phyloP scores from a whole-genome alignment of 2,329 filamentous ascomycete genomes.

The Colletotrichum liaoningense region DNA sequence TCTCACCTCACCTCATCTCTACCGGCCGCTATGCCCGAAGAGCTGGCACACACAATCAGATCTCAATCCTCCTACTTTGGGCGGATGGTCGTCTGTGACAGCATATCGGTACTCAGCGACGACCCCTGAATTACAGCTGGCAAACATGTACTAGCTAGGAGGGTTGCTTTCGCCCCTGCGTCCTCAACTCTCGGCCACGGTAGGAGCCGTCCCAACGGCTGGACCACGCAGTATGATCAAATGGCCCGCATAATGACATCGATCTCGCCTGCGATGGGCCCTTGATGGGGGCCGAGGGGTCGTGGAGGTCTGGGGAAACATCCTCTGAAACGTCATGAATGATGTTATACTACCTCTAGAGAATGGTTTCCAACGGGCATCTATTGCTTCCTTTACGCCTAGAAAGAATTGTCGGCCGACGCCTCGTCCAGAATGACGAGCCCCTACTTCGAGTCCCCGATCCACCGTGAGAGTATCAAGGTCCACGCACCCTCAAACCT shows the following conservation, averaged over 20 bases:
- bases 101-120: slow-evolving; percentile 13
- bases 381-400: background rate
- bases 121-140: slow-evolving; percentile 6
- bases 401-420: background rate
- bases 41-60: slow-evolving; percentile 7
- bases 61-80: background rate
- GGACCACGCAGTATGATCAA: slow-evolving; percentile 3
- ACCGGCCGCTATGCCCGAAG: slow-evolving; percentile 21
- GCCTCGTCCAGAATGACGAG: background rate
- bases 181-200: slow-evolving; percentile 9
- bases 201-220: slow-evolving; percentile 7
- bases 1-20: slow-evolving; percentile 24
- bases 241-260: slow-evolving; percentile 25
- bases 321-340: slow-evolving; percentile 27
- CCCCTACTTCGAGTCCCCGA: background rate
- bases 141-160: background rate
- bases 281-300: background rate
- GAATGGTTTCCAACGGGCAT: background rate
- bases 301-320: slow-evolving; percentile 8
- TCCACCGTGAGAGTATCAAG: background rate
- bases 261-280: slow-evolving; percentile 11
- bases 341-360: slow-evolving; percentile 8
- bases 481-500: background rate
- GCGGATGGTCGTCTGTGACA: slow-evolving; percentile 15
- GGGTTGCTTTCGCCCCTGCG: slow-evolving; percentile 6